phyloP scores from a whole-genome alignment of 1,284 basidiomycete species.

The Amylostereum areolatum region DNA sequence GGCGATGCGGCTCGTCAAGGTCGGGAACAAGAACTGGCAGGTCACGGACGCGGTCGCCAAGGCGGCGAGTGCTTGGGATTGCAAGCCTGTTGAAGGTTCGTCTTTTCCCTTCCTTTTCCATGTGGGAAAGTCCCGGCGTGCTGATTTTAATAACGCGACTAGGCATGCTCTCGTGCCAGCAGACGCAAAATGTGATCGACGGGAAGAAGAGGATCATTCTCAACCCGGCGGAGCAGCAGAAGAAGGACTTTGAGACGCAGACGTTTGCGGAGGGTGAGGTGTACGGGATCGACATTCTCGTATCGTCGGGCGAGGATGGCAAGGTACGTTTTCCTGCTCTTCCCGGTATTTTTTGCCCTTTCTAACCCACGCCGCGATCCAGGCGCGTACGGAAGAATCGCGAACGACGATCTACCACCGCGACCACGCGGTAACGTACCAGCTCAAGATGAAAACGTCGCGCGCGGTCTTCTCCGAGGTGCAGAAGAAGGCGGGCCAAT shows the following conservation, averaged over 20 bases:
- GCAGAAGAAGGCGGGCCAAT: constrained; percentile 95
- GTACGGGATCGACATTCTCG: constrained; percentile 90
- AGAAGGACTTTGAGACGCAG: constrained; percentile 76
- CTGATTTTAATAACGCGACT: neutral
- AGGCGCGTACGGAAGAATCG: constrained; percentile 85
- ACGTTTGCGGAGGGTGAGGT: constrained; percentile 94
- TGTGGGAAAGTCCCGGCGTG: neutral
- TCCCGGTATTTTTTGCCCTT: neutral
- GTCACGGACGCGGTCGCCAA: constrained; percentile 86
- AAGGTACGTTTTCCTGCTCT: constrained; percentile 46
- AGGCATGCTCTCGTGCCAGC: constrained; percentile 91
- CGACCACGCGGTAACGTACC: constrained; percentile 84
- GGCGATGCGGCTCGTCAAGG: constrained; percentile 83
- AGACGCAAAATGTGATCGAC: constrained; percentile 91
- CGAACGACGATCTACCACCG: constrained; percentile 94
- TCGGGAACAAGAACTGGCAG: constrained; percentile 91
- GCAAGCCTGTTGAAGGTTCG: constrained; percentile 87
- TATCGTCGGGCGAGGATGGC: constrained; percentile 85
- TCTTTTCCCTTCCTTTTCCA: constrained; percentile 4
- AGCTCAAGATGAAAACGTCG: constrained; percentile 97
- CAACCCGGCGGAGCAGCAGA: constrained; percentile 82
- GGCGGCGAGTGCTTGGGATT: constrained; percentile 68
- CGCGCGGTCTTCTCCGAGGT: constrained; percentile 94
- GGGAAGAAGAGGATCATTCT: constrained; percentile 95
- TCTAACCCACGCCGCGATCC: constrained; percentile 4